Evolutionary conservation across 768 basidiomycete species (phyloP).

Genomic region (Boletus subparvulus): DNA sequence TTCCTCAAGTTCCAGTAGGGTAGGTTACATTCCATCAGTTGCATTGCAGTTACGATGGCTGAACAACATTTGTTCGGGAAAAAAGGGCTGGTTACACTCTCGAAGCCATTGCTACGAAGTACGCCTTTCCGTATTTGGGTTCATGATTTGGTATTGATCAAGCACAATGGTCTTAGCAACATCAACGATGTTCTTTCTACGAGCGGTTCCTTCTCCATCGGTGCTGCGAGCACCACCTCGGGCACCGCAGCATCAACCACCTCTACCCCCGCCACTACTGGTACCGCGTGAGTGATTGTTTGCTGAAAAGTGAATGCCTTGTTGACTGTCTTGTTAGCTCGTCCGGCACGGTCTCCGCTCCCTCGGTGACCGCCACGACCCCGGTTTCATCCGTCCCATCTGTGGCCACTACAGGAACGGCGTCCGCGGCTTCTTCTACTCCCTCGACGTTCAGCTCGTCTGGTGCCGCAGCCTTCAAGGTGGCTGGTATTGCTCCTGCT

Average conservation of each 20-base stretch:
- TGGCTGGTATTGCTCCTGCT: constrained; percentile 32
- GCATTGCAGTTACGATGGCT: background rate
- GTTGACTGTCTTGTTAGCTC: constrained; percentile 4
- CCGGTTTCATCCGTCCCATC: background rate
- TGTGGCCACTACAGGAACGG: background rate
- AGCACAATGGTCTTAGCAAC: constrained; percentile 30
- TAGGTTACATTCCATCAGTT: constrained; percentile 18
- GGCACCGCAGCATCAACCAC: constrained; percentile 15
- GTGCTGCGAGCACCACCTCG: constrained; percentile 8
- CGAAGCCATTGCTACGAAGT: constrained; percentile 45
- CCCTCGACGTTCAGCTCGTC: constrained; percentile 19
- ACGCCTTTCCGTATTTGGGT: background rate
- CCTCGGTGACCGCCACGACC: constrained; percentile 12
- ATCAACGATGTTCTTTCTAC: constrained; percentile 44
- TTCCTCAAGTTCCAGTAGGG: constrained; percentile 51
- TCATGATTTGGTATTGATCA: background rate
- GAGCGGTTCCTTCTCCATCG: constrained; percentile 45
- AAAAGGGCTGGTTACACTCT: constrained; percentile 50
- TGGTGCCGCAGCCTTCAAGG: constrained; percentile 35
- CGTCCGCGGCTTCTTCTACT: constrained; percentile 21
- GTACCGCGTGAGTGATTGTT: constrained; percentile 12
- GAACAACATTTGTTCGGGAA: background rate
- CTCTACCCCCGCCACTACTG: background rate
- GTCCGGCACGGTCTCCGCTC: background rate
- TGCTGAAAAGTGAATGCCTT: fast-evolving